A percentile compares a stretch with the other conserved stretches of the same genome.
Evolutionary conservation across 2,329 filamentous ascomycete genomes (phyloP).

Genomic region (Sphaerostilbella broomeana): DNA sequence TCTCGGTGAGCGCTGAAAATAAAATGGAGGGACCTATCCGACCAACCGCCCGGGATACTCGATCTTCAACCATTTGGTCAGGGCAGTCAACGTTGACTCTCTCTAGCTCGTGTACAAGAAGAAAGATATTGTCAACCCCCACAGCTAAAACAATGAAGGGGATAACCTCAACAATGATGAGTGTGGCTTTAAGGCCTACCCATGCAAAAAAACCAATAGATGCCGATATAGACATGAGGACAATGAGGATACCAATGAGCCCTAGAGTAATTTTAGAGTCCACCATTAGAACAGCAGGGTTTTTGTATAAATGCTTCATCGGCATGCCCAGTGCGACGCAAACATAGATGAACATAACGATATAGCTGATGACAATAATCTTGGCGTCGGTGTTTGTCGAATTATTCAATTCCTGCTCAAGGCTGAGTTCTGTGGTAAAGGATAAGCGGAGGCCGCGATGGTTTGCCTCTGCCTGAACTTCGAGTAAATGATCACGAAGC

Average conservation of each 20-base stretch:
- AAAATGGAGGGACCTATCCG: slow-evolving; percentile 96
- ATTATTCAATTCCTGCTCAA: slow-evolving; percentile 95
- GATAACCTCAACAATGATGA: slow-evolving; percentile 98
- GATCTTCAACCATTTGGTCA: slow-evolving; percentile 78
- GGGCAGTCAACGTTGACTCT: slow-evolving; percentile 87
- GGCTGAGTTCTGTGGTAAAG: slow-evolving; percentile 90
- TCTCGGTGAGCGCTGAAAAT: slow-evolving; percentile 91
- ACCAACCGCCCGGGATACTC: slow-evolving; percentile 81
- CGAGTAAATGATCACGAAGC: slow-evolving; percentile 65
- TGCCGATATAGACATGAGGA: slow-evolving; percentile 93
- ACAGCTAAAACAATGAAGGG: slow-evolving; percentile 95
- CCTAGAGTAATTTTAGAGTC: slow-evolving; percentile 96
- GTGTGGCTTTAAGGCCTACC: slow-evolving; percentile 82
- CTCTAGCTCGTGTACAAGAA: slow-evolving; percentile 97
- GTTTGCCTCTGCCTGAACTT: slow-evolving; percentile 72
- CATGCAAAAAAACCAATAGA: slow-evolving; percentile 94
- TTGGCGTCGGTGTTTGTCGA: slow-evolving; percentile 97
- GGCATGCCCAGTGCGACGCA: slow-evolving; percentile 88
- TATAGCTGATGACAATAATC: slow-evolving; percentile 92
- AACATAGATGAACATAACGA: slow-evolving; percentile 98
- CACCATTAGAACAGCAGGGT: slow-evolving; percentile 78
- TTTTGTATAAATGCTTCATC: slow-evolving; percentile 67
- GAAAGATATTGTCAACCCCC: slow-evolving; percentile 97
- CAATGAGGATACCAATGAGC: slow-evolving; percentile 89
- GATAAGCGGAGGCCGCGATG: slow-evolving; percentile 77